These are phyloP conservation scores for Heterobasidion occidentale DNA, from an alignment of 1,284 basidiomycete species.

Conservation along the genomic window DNA sequence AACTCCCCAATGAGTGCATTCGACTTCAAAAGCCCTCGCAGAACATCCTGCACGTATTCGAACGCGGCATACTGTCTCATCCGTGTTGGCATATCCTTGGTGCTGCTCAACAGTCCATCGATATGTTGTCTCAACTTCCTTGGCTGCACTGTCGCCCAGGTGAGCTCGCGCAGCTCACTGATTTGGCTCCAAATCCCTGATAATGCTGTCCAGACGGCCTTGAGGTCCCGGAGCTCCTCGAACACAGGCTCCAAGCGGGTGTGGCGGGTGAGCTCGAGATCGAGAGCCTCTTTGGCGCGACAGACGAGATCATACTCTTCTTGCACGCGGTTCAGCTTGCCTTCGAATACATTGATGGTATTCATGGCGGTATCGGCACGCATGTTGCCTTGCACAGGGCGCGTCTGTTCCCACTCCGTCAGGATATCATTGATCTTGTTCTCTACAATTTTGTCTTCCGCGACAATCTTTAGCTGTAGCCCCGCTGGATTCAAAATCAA, in stretches of 20 bases:
- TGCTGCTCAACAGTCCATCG: constrained; percentile 82
- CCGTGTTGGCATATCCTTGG: constrained; percentile 96
- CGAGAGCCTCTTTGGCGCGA: constrained; percentile 93
- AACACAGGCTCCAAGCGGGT: constrained; percentile 90
- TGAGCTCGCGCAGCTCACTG: constrained; percentile 79
- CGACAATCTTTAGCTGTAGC: constrained; percentile 97
- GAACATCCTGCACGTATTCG: constrained; percentile 92
- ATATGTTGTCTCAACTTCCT: constrained; percentile 93
- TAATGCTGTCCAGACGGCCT: constrained; percentile 97
- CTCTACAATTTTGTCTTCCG: constrained; percentile 96
- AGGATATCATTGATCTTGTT: constrained; percentile 89
- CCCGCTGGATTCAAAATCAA: constrained; percentile 51
- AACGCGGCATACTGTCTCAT: constrained; percentile 99
- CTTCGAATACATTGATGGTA: constrained; percentile 91
- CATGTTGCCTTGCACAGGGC: constrained; percentile 94
- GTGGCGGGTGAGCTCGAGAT: constrained; percentile 86
- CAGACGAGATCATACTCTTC: constrained; percentile 94
- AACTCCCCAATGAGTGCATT: constrained; percentile 88
- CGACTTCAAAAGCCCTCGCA: constrained; percentile 83
- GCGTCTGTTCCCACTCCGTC: constrained; percentile 91
- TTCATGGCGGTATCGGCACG: constrained; percentile 94
- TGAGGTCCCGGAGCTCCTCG: constrained; percentile 93
- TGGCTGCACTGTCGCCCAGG: constrained; percentile 91
- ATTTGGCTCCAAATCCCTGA: constrained; percentile 97
- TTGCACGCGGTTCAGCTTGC: constrained; percentile 80